phyloP scores from a whole-genome alignment of 2,329 filamentous ascomycete species.

The Phyllosticta citrichinensis region DNA sequence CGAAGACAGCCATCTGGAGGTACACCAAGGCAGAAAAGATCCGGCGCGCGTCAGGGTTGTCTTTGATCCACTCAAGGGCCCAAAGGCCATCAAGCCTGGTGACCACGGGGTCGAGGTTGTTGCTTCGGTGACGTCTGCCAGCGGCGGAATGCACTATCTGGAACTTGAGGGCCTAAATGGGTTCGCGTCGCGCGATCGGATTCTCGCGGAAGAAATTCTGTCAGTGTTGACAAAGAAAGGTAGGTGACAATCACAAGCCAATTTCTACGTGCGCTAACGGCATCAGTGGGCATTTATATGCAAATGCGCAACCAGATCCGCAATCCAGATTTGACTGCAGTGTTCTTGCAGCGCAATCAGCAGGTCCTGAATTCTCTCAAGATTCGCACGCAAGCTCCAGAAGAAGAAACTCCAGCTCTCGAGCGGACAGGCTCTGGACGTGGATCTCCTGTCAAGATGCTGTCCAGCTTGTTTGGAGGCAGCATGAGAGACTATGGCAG shows the following conservation, averaged over 20 bases:
- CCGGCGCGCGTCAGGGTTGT: constrained; percentile 62
- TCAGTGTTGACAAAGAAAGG: constrained; percentile 64
- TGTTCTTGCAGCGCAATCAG: constrained; percentile 66
- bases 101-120: constrained; percentile 58
- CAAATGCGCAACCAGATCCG: constrained; percentile 58
- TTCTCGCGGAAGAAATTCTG: constrained; percentile 62
- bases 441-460: constrained; percentile 80
- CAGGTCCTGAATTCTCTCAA: constrained; percentile 64
- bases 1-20: constrained; percentile 55
- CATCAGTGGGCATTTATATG: constrained; percentile 59
- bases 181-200: constrained; percentile 61
- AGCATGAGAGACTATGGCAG: constrained; percentile 35
- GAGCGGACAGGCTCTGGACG: constrained; percentile 48
- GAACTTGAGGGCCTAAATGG: constrained; percentile 58
- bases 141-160: constrained; percentile 47
- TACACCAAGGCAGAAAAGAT: constrained; percentile 54
- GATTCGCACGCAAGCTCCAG: constrained; percentile 50
- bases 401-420: constrained; percentile 36
- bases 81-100: constrained; percentile 39
- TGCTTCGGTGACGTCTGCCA: constrained; percentile 48
- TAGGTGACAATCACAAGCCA: constrained; percentile 34
- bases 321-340: constrained; percentile 54
- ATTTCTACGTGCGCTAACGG: background rate
- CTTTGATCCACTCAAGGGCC: constrained; percentile 59
- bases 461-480: constrained; percentile 70